Base-by-base conservation (phyloP, 1,139 yeast genomes). In the Yamadazyma pseudoaaseri region DNA sequence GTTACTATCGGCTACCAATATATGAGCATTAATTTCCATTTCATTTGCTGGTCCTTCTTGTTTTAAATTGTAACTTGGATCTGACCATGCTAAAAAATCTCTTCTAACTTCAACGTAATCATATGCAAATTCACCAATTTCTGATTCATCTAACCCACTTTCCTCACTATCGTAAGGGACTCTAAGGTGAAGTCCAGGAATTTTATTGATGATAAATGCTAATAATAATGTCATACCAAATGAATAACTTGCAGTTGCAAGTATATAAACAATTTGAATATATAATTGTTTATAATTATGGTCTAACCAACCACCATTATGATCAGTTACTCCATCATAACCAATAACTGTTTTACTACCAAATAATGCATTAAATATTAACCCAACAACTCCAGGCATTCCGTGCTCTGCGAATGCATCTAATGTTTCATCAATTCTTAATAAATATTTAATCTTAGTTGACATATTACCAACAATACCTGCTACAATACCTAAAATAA, bases 341-440 rank as follows among this genome's bases (percentile, higher is more conserved):
- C 96, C 96, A 45, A 92, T 76, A 35, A 92, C 95, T 58, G 87
- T 83, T 39, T 85, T 76, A 6, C 90, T 86, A 10, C 87, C 97
- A 54, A 92, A 89, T 3, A 92, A 55, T 0, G 89, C 97, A 56
- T 90, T 90, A 65, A 87, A 89, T 10, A 92, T 41, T 29, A 90
- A 72, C 0, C 98, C 97, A 33, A 92, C 74, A 32, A 89, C 73
- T 23, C 98, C 98, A 0, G 97, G 97, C 51, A 92, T 74, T 36
- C 96, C 97, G 82, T 92, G 98, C 78, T 90, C 97, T 15, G 97
- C 97, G 58, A 92, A 75, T 32, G 90, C 83, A 81, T 92, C 97
- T 52, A 92, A 71, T 3, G 97, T 82, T 62, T 92, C 98, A 58
- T 92, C 97, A 38, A 89, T 92, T 41, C 74, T 75, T 36, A 84